Percentiles rank a stretch among this genome's conserved stretches.
These are phyloP conservation scores for Saccharomycopsis hybrid DNA, from an alignment of 1,139 yeast genomes.

Conservation along the genomic window DNA sequence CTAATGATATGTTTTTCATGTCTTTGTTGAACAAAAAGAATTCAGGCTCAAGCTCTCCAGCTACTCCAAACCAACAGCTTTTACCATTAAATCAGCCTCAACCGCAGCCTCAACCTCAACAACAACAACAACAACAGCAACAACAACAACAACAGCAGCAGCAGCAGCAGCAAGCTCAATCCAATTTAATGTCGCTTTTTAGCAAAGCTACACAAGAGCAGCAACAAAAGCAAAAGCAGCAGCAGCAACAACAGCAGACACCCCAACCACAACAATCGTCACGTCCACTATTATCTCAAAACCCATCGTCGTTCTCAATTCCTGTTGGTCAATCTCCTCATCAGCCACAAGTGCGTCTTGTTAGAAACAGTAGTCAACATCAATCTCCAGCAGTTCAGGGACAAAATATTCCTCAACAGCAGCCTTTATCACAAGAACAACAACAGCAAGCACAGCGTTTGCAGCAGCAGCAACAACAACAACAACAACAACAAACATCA, in stretches of 20 bases:
- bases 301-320: not conserved
- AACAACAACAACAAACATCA: slow-evolving; percentile 3
- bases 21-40: slow-evolving; percentile 14
- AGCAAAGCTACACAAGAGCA: slow-evolving; percentile 1
- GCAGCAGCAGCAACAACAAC: slow-evolving; percentile 1
- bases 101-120: not conserved
- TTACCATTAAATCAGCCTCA: not conserved
- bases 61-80: not conserved
- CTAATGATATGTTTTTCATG: slow-evolving; percentile 19
- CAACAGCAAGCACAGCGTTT: slow-evolving; percentile 1
- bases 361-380: not conserved
- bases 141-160: not conserved
- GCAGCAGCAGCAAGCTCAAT: not conserved
- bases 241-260: not conserved
- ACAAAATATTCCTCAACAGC: slow-evolving; percentile 1
- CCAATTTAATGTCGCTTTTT: slow-evolving; percentile 6
- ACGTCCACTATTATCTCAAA: not conserved
- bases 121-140: not conserved
- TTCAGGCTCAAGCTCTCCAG: not conserved
- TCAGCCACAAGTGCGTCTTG: not conserved
- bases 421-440: not conserved
- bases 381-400: not conserved
- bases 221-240: not conserved
- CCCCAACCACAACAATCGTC: not conserved
- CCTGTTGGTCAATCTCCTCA: not conserved